Conservation (phyloP, 306 rosid genomes). For the Myrica gale region DNA sequence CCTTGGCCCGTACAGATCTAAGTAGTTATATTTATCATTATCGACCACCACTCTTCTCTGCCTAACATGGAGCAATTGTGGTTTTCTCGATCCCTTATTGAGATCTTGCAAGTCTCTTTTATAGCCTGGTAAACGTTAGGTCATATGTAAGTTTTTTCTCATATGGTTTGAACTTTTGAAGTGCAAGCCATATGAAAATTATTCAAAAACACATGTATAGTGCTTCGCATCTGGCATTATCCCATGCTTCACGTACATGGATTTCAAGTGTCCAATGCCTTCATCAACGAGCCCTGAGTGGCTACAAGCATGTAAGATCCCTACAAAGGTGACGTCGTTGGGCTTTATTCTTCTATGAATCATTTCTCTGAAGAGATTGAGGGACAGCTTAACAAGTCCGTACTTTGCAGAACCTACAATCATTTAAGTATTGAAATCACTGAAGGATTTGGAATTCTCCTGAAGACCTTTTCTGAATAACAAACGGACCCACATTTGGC, state of each 20-base stretch:
- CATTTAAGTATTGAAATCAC: slow-evolving; percentile 71
- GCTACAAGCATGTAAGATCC: slow-evolving; percentile 82
- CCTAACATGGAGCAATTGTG: too few relatives aligned
- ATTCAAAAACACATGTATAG: slow-evolving; percentile 57
- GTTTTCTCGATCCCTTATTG: too few relatives aligned
- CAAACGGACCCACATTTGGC: slow-evolving; percentile 73
- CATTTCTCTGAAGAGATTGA: slow-evolving; percentile 71
- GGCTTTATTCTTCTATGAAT: slow-evolving; percentile 54
- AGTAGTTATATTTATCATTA: too few relatives aligned
- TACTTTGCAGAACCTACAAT: slow-evolving; percentile 81
- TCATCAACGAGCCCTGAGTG: slow-evolving; percentile 78
- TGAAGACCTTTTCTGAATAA: slow-evolving; percentile 59
- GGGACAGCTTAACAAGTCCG: slow-evolving; percentile 68
- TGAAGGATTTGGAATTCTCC: slow-evolving; percentile 52
- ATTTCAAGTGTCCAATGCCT: slow-evolving; percentile 56
- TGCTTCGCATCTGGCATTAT: slow-evolving; percentile 65
- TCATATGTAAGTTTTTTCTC: too few relatives aligned
- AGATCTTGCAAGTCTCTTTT: too few relatives aligned
- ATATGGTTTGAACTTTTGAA: too few relatives aligned
- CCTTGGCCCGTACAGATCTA: too few relatives aligned
- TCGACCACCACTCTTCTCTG: too few relatives aligned
- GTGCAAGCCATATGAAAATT: too few relatives aligned
- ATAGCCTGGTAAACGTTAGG: too few relatives aligned
- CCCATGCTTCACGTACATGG: slow-evolving; percentile 61
- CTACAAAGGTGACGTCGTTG: slow-evolving; percentile 70